phyloP scores from a whole-genome alignment of 129 eudicot genomes.

The Pseudognaphalium luteoalbum region DNA sequence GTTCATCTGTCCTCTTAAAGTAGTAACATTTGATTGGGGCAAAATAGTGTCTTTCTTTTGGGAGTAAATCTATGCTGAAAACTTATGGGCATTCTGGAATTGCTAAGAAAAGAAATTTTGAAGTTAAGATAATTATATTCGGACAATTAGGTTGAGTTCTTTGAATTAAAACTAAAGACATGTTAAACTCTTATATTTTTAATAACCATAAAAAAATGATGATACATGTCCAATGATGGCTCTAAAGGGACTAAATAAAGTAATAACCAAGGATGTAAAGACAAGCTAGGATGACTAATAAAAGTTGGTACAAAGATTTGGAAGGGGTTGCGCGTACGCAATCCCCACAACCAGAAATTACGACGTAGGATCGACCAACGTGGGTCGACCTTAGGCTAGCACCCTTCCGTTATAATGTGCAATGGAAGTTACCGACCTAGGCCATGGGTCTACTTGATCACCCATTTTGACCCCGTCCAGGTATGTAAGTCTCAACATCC shows the following conservation, averaged over 20 bases:
- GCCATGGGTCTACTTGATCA: conserved; percentile 19
- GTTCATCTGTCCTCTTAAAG: neutral
- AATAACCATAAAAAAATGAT: neutral
- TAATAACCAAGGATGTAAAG: neutral
- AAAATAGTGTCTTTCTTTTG: too few species aligned
- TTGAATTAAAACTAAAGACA: too few species aligned
- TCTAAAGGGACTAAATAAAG: too few species aligned
- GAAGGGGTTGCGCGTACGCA: conserved; percentile 42
- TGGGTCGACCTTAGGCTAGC: conserved; percentile 12
- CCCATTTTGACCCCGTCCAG: conserved; percentile 21
- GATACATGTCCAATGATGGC: neutral
- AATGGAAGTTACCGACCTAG: conserved; percentile 21
- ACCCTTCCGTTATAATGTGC: conserved; percentile 15
- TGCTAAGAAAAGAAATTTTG: too few species aligned
- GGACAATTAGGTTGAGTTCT: neutral
- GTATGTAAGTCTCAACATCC: conserved; percentile 24
- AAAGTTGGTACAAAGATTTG: neutral
- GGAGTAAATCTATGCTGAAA: too few species aligned
- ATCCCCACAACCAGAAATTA: conserved; percentile 38
- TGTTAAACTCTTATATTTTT: too few species aligned
- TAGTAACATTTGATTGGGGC: neutral
- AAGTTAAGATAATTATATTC: neutral
- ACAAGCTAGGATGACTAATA: neutral
- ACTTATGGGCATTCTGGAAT: neutral
- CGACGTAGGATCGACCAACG: conserved; percentile 23